Evolutionary conservation across 441 rosid genomes (phyloP).

Genomic region (Arabidopsis hybrid): DNA sequence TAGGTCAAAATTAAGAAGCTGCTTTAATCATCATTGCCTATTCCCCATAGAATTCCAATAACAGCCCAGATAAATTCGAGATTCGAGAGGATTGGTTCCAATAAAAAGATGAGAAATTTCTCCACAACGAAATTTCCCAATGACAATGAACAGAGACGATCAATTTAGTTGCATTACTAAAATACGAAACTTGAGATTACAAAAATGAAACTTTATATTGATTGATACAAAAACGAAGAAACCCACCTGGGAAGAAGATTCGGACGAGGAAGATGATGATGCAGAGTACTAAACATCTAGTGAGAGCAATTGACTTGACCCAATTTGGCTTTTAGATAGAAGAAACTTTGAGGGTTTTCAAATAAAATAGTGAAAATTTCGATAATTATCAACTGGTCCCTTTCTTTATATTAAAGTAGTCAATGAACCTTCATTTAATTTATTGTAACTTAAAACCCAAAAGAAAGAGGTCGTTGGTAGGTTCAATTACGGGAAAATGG

Average conservation of each 20-base stretch:
- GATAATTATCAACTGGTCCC: neutral
- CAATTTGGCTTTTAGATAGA: neutral
- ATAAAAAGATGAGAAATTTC: constrained; percentile 4
- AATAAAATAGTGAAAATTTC: constrained; percentile 4
- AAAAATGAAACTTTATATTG: too few relatives aligned
- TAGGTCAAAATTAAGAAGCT: neutral
- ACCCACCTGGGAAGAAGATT: constrained; percentile 22
- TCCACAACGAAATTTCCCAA: constrained; percentile 4
- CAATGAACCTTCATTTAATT: too few relatives aligned
- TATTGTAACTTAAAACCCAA: too few relatives aligned
- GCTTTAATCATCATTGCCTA: neutral
- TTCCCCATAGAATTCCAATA: neutral
- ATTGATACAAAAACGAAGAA: constrained; percentile 11
- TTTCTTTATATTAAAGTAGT: neutral
- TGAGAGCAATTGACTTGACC: constrained; percentile 4
- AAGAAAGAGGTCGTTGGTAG: too few relatives aligned
- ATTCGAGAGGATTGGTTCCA: neutral
- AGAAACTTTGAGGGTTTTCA: constrained; percentile 1
- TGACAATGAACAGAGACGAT: neutral
- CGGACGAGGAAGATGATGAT: constrained; percentile 40
- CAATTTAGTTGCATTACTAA: neutral
- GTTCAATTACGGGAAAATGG: too few relatives aligned
- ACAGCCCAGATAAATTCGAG: constrained; percentile 12
- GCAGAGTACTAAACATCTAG: constrained; percentile 13
- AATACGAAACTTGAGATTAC: constrained; percentile 5